Evolutionary conservation across 139 green algal species (phyloP).

Genomic region (Klebsormidium nitens): DNA sequence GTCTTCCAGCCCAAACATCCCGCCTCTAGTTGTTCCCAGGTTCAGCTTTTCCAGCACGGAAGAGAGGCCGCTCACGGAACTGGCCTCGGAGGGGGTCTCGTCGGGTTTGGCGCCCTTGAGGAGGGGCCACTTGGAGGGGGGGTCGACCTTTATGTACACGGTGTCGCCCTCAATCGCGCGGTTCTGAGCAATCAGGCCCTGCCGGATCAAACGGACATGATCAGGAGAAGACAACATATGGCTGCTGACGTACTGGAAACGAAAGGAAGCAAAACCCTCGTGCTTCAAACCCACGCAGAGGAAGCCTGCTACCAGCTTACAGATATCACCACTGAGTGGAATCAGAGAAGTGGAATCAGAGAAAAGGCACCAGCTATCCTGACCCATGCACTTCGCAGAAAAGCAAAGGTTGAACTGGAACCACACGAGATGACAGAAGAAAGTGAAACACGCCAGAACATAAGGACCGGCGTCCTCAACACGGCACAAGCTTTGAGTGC

Average conservation of each 20-base stretch:
- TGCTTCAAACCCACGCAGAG: background rate
- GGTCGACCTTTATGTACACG: slow-evolving; percentile 63
- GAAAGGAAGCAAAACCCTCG: background rate
- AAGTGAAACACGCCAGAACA: background rate
- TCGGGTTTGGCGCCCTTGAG: slow-evolving; percentile 12
- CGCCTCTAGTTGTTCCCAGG: background rate
- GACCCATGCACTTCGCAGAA: too few species aligned
- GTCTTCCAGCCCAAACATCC: slow-evolving; percentile 10
- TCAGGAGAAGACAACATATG: background rate
- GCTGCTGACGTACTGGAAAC: background rate
- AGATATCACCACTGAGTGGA: background rate
- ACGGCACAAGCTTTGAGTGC: too few species aligned
- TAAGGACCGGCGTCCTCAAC: too few species aligned
- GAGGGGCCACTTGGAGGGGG: slow-evolving; percentile 41
- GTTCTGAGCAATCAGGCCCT: slow-evolving; percentile 45
- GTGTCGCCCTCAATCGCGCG: slow-evolving; percentile 74
- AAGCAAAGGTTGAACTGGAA: too few species aligned
- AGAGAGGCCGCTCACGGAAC: too few species aligned
- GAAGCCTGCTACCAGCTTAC: slow-evolving; percentile 7
- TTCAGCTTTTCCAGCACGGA: too few species aligned
- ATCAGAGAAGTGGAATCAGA: slow-evolving; percentile 2
- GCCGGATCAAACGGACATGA: slow-evolving; percentile 1
- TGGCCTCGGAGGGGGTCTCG: too few species aligned
- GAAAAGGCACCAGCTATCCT: slow-evolving; percentile 12
- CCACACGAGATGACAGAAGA: too few species aligned